phyloP scores from a whole-genome alignment of 108 stramenopile species.

The Skeletonema tropicum region DNA sequence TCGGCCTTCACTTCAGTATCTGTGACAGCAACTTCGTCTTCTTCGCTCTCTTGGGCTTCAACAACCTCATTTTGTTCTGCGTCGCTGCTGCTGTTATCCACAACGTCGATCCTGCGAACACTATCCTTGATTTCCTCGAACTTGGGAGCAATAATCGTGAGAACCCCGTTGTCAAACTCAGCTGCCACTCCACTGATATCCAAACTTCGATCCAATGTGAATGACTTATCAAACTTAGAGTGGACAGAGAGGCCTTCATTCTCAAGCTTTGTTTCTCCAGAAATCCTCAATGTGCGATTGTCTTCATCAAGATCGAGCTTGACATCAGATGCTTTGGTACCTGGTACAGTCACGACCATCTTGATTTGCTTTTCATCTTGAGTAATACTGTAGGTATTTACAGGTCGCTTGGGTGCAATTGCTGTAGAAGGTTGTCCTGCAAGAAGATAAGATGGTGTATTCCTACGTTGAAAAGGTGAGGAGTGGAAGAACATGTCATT shows the following conservation, averaged over 20 bases:
- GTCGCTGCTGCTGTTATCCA: conserved; percentile 17
- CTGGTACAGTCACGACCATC: conserved; percentile 41
- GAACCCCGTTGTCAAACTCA: conserved; percentile 40
- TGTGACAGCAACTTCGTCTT: neutral
- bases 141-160: conserved; percentile 49
- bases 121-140: conserved; percentile 21
- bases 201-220: conserved; percentile 35
- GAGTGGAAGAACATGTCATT: conserved; percentile 39
- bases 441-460: conserved; percentile 24
- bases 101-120: conserved; percentile 37
- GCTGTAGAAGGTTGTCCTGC: conserved; percentile 5
- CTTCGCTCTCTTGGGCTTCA: neutral
- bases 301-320: conserved; percentile 43
- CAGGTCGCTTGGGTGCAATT: neutral
- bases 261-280: conserved; percentile 41
- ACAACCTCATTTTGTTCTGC: neutral
- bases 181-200: conserved; percentile 40
- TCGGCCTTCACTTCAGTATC: neutral
- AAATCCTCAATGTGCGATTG: conserved; percentile 35
- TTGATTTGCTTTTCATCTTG: conserved; percentile 51
- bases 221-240: conserved; percentile 42
- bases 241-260: conserved; percentile 37
- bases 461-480: conserved; percentile 12
- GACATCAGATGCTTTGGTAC: conserved; percentile 39
- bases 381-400: conserved; percentile 30